phyloP scores from a whole-genome alignment of 345 rosid genomes.

The Eucalyptus virginea region DNA sequence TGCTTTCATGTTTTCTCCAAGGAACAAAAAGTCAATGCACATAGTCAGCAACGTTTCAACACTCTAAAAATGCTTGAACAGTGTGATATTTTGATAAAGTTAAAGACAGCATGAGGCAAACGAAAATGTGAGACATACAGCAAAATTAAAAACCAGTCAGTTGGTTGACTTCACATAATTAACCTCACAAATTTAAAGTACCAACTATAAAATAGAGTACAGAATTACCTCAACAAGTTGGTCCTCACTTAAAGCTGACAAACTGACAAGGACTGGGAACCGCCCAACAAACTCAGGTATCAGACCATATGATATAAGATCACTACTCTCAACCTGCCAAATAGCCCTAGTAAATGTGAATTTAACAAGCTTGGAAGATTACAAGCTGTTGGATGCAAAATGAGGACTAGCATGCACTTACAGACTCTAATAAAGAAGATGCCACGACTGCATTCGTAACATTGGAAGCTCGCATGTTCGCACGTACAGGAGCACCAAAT shows the following conservation, averaged over 20 bases:
- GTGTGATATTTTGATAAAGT: neutral
- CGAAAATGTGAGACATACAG: neutral
- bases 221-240: constrained; percentile 87
- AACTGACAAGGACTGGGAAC: constrained; percentile 92
- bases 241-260: constrained; percentile 87
- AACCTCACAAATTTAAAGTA: neutral
- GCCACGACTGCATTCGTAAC: constrained; percentile 67
- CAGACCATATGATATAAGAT: constrained; percentile 85
- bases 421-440: constrained; percentile 87
- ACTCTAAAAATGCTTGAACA: neutral
- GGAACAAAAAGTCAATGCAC: neutral
- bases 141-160: neutral
- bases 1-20: neutral
- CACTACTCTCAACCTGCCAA: constrained; percentile 94
- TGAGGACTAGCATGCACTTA: constrained; percentile 13
- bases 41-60: neutral
- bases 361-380: neutral
- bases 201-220: neutral
- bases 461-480: constrained; percentile 85
- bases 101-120: neutral
- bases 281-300: constrained; percentile 99
- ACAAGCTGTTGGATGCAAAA: neutral
- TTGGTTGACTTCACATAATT: neutral
- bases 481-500: constrained; percentile 96
- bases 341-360: neutral